phyloP scores from a whole-genome alignment of 73 alveolate species.

The Stentor roeselii region DNA sequence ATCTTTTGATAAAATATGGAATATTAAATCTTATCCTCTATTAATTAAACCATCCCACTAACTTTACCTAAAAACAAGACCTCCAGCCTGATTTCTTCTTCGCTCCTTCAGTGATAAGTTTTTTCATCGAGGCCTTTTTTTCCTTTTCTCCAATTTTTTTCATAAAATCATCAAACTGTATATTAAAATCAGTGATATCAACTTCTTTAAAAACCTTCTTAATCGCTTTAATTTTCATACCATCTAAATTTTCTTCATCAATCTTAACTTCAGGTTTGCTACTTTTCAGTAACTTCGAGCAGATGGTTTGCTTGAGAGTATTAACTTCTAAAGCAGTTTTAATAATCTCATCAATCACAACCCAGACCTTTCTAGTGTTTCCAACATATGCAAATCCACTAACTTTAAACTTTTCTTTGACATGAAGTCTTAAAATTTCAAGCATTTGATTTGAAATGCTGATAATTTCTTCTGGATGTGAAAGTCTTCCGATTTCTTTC shows the following conservation, averaged over 20 bases:
- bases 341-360: neutral
- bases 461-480: neutral
- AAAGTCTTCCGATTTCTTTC: neutral
- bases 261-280: neutral
- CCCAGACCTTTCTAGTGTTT: neutral
- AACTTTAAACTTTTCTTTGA: neutral
- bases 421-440: neutral
- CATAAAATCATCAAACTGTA: neutral
- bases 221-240: no score
- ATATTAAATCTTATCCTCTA: no score
- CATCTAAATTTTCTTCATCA: neutral
- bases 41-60: no score
- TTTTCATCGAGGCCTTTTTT: neutral
- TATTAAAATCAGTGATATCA: neutral
- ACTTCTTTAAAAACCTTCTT: neutral
- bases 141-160: neutral
- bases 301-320: neutral
- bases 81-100: neutral
- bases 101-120: neutral
- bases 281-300: neutral
- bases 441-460: neutral
- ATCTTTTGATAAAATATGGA: neutral
- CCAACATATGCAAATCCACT: slow-evolving; percentile 8
- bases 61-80: neutral
- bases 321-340: no score